Evolutionary conservation across 2,329 filamentous ascomycete species (phyloP).

Genomic region (Trichophyton mentagrophytes): DNA sequence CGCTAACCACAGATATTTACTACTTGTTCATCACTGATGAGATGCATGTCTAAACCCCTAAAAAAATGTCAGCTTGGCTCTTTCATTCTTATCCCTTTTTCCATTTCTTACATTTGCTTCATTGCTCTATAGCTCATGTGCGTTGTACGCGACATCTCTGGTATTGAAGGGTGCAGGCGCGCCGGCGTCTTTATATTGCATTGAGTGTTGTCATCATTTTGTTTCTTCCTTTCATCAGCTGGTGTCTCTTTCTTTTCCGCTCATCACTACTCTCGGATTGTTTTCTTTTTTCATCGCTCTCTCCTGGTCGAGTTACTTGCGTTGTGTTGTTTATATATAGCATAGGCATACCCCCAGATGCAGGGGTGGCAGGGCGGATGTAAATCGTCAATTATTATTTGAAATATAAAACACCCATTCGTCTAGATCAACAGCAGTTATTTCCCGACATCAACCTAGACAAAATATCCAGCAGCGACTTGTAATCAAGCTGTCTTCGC

Average conservation of each 20-base stretch:
- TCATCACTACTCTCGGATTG: not conserved
- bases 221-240: not conserved
- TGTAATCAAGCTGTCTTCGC: not conserved
- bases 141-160: not conserved
- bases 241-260: not conserved
- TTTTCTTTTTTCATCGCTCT: too few relatives aligned
- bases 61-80: not conserved
- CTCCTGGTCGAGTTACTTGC: not conserved
- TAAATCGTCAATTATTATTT: constrained; percentile 1
- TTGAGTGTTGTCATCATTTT: not conserved
- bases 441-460: not conserved
- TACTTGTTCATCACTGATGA: not conserved
- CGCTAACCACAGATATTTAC: not conserved
- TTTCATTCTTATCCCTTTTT: not conserved
- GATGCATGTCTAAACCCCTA: not conserved
- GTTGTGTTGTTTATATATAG: not conserved
- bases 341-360: not conserved
- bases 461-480: not conserved
- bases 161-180: not conserved
- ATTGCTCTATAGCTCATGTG: not conserved
- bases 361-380: not conserved
- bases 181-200: not conserved
- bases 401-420: not conserved
- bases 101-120: not conserved
- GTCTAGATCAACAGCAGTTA: not conserved